These are phyloP conservation scores for Ambrosia trifida DNA, from an alignment of 129 eudicot species.

Conservation along the genomic window DNA sequence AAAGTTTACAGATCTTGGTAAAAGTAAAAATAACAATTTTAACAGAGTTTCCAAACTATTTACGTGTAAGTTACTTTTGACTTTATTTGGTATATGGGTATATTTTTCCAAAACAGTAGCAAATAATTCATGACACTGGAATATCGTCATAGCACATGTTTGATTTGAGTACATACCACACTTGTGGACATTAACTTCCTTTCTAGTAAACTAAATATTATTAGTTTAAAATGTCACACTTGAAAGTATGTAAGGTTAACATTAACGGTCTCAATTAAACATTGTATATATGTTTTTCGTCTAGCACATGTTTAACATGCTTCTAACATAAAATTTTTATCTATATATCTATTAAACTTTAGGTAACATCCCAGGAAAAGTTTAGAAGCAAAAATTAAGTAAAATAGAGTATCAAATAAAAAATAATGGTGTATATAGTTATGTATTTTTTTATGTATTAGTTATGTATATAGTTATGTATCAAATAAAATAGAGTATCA, in stretches of 20 bases:
- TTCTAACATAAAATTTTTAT: neutral
- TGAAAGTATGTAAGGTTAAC: neutral
- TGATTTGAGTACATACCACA: neutral
- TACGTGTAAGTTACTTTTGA: neutral
- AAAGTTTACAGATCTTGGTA: neutral
- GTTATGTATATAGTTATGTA: too few relatives aligned
- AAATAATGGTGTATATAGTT: too few relatives aligned
- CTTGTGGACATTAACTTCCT: conserved; percentile 13
- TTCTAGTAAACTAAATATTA: neutral
- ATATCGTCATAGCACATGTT: neutral
- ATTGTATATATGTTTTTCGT: too few relatives aligned
- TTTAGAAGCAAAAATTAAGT: too few relatives aligned
- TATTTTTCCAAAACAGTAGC: conserved; percentile 1
- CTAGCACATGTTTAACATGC: too few relatives aligned
- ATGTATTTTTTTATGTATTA: too few relatives aligned
- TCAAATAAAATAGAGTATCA: too few relatives aligned
- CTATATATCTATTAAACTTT: too few relatives aligned
- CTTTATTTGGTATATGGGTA: neutral
- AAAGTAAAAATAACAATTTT: neutral
- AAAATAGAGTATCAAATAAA: too few relatives aligned
- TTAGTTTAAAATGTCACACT: neutral
- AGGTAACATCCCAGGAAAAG: too few relatives aligned
- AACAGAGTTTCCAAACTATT: neutral
- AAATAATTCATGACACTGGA: conserved; percentile 2
- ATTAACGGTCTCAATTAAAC: neutral